Evolutionary conservation across 352 stramenopile species (phyloP), one percentile per base, ranked within the genome.

Genomic region (Pythium aphanidermatum): DNA sequence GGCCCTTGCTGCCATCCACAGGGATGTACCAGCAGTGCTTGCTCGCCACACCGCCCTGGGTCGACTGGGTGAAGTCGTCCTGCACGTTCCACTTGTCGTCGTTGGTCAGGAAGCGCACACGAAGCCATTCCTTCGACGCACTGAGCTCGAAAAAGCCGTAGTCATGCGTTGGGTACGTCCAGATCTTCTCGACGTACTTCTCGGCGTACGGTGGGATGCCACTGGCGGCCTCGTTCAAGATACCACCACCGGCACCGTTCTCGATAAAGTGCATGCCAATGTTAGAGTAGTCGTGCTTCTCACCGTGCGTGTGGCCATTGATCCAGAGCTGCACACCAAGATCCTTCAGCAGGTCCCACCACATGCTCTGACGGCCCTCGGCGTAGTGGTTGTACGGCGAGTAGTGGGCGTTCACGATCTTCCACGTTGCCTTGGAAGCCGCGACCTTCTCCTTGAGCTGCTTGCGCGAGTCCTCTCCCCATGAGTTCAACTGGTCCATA

Each of bases 361-460:
- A 88, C 44, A 70, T 69, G 0, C 75, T 47, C 5, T 67, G 63
- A 26, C 65, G 59, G 2, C 58, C 57, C 2, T 69, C 67, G 5
- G 70, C 63, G 41, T 86, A 88, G 57, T 91, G 78, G 48, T 81
- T 83, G 47, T 91, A 86, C 12, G 79, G 76, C 1, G 69, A 84
- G 56, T 88, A 91, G 56, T 89, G 79, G n/a, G 76, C 77, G 53
- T 91, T 91, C 14, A 91, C 73, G 19, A 88, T 85, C 55, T 91
- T 91, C 73, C 74, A 91, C 14, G 72, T 86, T 4, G 79, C 79
- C 28, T 70, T 91, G 1, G 75, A 87, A 3, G 67, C 64, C 34
- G 58, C 66, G 0, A 79, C 71, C 39, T 76, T 72, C 20, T 73
- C 60, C 12, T 67, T 69, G 3, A 87, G 60, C 44, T 65, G 62